These are phyloP conservation scores for Lachancea kluyveri DNA, from an alignment of 805 yeast species.

Conservation along the genomic window DNA sequence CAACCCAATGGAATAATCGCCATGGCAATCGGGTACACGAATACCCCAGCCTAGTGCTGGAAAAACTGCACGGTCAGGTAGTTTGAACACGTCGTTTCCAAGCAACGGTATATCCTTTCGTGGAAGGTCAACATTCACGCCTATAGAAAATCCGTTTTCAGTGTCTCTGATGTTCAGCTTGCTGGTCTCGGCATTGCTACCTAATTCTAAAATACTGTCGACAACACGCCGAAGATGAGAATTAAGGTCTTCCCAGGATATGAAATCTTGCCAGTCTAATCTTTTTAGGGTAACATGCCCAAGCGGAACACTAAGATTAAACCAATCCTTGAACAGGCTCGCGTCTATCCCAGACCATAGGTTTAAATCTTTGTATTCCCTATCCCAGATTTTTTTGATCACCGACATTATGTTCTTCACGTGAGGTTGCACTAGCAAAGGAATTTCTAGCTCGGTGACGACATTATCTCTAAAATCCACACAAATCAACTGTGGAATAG, in stretches of 20 bases:
- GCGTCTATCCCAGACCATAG: constrained; percentile 23
- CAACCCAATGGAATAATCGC: constrained; percentile 24
- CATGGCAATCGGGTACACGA: constrained; percentile 33
- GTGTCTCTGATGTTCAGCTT: constrained; percentile 22
- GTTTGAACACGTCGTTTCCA: constrained; percentile 13
- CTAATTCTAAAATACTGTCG: too few species aligned
- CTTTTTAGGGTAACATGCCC: constrained; percentile 11
- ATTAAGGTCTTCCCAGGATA: constrained; percentile 13
- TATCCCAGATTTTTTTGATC: constrained; percentile 24
- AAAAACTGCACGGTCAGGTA: constrained; percentile 14
- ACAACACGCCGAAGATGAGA: constrained; percentile 12
- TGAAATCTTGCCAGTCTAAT: constrained; percentile 20
- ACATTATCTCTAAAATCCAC: constrained; percentile 18
- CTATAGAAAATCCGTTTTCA: constrained; percentile 21
- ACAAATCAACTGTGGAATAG: constrained; percentile 19
- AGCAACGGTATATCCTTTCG: constrained; percentile 21
- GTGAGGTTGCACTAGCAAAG: constrained; percentile 21
- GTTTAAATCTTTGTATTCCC: constrained; percentile 20
- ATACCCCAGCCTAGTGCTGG: constrained; percentile 36
- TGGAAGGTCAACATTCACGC: constrained; percentile 16
- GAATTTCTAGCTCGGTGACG: constrained; percentile 17
- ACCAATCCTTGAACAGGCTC: constrained; percentile 12
- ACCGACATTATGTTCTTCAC: constrained; percentile 21
- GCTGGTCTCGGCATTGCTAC: too few species aligned
- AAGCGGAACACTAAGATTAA: constrained; percentile 12